These are phyloP conservation scores for Coniella lustricola DNA, from an alignment of 2,329 filamentous ascomycete species.

Conservation along the genomic window DNA sequence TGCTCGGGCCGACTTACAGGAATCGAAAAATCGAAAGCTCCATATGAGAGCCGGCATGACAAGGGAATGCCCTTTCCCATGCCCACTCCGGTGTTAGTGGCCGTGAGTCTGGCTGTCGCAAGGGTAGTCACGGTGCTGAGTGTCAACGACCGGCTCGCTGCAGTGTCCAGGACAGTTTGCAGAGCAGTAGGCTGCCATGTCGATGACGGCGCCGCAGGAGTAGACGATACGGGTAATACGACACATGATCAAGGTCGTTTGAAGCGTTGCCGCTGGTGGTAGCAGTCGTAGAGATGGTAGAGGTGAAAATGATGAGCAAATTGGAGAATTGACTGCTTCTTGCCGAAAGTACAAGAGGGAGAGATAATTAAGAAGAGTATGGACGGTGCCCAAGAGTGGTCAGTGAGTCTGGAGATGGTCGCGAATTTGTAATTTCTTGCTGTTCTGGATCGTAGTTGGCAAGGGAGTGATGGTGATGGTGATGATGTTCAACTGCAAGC, in stretches of 20 bases:
- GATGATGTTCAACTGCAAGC: conserved; percentile 6
- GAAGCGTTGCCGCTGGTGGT: neutral
- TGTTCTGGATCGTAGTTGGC: neutral
- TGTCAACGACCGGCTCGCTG: neutral
- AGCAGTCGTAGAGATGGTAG: neutral
- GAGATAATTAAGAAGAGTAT: neutral
- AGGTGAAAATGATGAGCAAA: neutral
- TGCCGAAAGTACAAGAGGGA: neutral
- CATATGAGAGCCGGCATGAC: neutral
- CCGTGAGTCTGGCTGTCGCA: neutral
- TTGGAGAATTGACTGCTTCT: neutral
- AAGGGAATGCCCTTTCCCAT: too few relatives aligned
- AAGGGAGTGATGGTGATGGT: conserved; percentile 9
- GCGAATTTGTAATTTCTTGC: neutral
- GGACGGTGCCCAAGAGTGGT: neutral
- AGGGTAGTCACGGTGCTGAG: neutral
- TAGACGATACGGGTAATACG: conserved; percentile 2
- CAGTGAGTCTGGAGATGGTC: neutral
- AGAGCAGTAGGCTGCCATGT: neutral
- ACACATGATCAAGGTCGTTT: conserved; percentile 8
- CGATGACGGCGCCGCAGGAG: conserved; percentile 2
- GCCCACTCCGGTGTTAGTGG: neutral
- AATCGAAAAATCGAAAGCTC: neutral
- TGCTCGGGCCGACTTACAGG: neutral
- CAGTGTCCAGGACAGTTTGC: neutral